These are phyloP conservation scores for Penicillium macrosclerotiorum DNA, from an alignment of 495 filamentous ascomycete genomes.

Conservation along the genomic window DNA sequence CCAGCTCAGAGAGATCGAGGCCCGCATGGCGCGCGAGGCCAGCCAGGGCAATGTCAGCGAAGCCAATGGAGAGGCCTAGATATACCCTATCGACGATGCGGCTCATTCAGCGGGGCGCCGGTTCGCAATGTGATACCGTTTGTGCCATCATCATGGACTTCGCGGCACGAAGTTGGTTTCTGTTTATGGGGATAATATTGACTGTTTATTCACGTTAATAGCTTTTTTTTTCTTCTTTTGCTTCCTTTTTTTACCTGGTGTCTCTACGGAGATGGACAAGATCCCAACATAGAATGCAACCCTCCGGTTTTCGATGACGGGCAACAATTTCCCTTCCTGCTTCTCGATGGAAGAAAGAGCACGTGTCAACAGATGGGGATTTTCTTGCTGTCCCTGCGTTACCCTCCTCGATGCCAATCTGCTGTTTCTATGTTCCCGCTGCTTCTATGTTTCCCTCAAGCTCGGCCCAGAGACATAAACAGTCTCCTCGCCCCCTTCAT, in stretches of 20 bases:
- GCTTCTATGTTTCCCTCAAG: not conserved
- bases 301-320: constrained; percentile 23
- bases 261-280: constrained; percentile 26
- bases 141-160: constrained; percentile 44
- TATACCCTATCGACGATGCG: constrained; percentile 31
- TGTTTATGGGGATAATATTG: constrained; percentile 49
- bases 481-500: constrained; percentile 3
- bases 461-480: constrained; percentile 9
- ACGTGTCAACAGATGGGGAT: not conserved
- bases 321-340: constrained; percentile 7
- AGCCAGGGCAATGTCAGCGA: constrained; percentile 44
- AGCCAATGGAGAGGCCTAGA: constrained; percentile 49
- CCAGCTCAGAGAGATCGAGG: constrained; percentile 93
- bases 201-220: constrained; percentile 52
- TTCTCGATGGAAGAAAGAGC: constrained; percentile 4
- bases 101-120: constrained; percentile 32
- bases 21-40: constrained; percentile 70
- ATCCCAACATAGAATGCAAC: constrained; percentile 26
- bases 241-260: constrained; percentile 28
- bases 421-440: not conserved
- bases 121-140: constrained; percentile 39
- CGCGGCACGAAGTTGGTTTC: constrained; percentile 39
- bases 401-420: not conserved
- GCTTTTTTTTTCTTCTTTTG: constrained; percentile 34
- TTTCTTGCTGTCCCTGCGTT: not conserved